phyloP scores from a whole-genome alignment of 176 grass and related monocot genomes.

The Oropetium thomaeum region DNA sequence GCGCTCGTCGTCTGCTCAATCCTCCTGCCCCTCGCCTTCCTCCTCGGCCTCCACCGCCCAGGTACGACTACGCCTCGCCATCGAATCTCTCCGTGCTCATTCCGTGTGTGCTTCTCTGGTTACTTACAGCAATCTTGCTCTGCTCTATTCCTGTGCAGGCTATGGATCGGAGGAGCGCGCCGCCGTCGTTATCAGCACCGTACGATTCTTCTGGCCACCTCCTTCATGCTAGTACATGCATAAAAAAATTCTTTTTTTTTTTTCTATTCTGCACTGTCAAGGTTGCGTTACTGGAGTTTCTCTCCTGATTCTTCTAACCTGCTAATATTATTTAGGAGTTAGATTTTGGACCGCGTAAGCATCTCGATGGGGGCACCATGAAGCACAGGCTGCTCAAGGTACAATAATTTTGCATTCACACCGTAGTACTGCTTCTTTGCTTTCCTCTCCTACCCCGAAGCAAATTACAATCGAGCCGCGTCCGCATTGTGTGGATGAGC shows the following conservation, averaged over 20 bases:
- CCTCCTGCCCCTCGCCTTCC: constrained; percentile 65
- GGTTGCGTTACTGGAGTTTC: background rate
- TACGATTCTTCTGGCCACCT: background rate
- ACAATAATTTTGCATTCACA: background rate
- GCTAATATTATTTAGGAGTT: constrained; percentile 3
- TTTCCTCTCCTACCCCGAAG: background rate
- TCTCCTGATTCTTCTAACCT: background rate
- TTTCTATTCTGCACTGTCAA: background rate
- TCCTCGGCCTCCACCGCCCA: constrained; percentile 65
- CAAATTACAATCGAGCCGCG: background rate
- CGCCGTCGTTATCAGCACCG: constrained; percentile 42
- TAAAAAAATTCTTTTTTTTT: background rate
- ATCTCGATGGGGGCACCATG: constrained; percentile 30
- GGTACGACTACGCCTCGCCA: constrained; percentile 16
- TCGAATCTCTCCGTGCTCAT: constrained; percentile 26
- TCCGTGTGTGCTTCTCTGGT: background rate
- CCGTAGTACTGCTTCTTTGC: background rate
- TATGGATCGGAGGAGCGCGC: constrained; percentile 43
- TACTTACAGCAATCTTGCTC: background rate
- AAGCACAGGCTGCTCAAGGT: constrained; percentile 54
- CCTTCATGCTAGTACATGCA: no score
- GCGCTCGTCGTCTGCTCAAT: constrained; percentile 68
- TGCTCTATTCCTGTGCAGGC: constrained; percentile 4
- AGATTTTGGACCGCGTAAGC: constrained; percentile 32
- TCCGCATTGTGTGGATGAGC: background rate